Percentiles rank a stretch among this genome's conserved stretches.
Conservation (phyloP, 495 filamentous ascomycete species). For the Polyplosphaeria fusca region DNA sequence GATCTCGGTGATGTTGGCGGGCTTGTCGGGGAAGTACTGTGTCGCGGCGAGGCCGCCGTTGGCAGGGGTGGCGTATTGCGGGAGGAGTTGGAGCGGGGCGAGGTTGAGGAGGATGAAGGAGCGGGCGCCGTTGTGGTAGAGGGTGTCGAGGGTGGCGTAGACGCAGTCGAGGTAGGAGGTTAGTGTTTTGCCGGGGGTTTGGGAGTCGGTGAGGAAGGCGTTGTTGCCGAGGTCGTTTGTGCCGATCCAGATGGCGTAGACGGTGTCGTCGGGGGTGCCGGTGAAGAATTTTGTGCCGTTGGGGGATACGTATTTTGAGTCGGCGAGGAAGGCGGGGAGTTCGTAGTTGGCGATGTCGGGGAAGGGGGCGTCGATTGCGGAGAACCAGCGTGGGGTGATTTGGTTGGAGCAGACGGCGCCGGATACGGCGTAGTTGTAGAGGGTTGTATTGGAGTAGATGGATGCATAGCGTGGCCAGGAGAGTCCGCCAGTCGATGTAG, state of each 20-base stretch:
- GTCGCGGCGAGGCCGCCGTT: slow-evolving; percentile 51
- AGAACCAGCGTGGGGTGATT: slow-evolving; percentile 53
- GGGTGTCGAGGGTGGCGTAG: slow-evolving; percentile 53
- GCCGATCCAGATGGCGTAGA: slow-evolving; percentile 74
- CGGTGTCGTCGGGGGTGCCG: slow-evolving; percentile 54
- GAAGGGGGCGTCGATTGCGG: slow-evolving; percentile 50
- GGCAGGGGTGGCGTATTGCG: slow-evolving; percentile 54
- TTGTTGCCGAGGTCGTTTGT: slow-evolving; percentile 69
- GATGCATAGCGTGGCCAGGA: slow-evolving; percentile 65
- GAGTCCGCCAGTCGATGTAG: slow-evolving; percentile 61
- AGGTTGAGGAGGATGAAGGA: slow-evolving; percentile 68
- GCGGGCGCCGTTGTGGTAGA: slow-evolving; percentile 63
- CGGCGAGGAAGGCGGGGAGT: slow-evolving; percentile 64
- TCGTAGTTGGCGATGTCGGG: slow-evolving; percentile 66
- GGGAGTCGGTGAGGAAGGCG: slow-evolving; percentile 61
- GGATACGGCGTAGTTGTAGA: slow-evolving; percentile 71
- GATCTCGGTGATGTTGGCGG: slow-evolving; percentile 59
- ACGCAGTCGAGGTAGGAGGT: slow-evolving; percentile 63
- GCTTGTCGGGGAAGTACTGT: slow-evolving; percentile 60
- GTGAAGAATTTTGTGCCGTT: slow-evolving; percentile 50
- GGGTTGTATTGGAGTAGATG: slow-evolving; percentile 52
- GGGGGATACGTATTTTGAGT: slow-evolving; percentile 46
- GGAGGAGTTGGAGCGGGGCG: slow-evolving; percentile 59
- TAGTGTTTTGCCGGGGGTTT: slow-evolving; percentile 56
- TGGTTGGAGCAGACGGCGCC: slow-evolving; percentile 70